These are phyloP conservation scores for Paramecium pentaurelia DNA, from an alignment of 73 alveolate species.

Conservation along the genomic window DNA sequence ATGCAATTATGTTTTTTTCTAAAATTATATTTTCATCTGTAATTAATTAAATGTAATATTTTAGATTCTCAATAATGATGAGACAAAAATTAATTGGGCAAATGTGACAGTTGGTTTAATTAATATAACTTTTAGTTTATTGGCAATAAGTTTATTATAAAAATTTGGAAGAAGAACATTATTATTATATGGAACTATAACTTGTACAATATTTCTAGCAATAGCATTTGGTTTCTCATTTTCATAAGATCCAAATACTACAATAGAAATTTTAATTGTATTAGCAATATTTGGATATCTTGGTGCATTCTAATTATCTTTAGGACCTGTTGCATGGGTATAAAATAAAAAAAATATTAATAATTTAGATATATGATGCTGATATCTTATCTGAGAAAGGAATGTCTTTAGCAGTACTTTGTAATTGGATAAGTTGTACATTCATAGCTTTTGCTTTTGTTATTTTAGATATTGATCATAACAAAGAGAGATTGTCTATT, in stretches of 20 bases:
- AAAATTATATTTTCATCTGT: not conserved
- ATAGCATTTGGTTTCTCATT: not conserved
- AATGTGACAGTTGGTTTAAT: not conserved
- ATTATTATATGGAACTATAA: not conserved
- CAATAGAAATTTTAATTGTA: not conserved
- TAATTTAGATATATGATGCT: slow-evolving; percentile 26
- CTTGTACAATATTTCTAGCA: not conserved
- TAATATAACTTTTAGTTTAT: not conserved
- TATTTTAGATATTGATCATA: not conserved
- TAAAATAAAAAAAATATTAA: not conserved
- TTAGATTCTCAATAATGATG: not conserved
- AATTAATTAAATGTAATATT: not conserved
- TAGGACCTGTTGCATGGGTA: slow-evolving; percentile 42
- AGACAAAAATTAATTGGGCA: not conserved
- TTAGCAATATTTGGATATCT: not conserved
- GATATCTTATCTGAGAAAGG: slow-evolving; percentile 43
- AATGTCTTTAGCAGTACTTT: slow-evolving; percentile 20
- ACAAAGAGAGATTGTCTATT: not conserved
- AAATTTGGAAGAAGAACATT: not conserved
- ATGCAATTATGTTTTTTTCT: slow-evolving; percentile 29
- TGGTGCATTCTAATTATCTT: not conserved
- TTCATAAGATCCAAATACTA: not conserved
- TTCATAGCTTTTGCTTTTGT: not conserved
- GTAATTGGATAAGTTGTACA: slow-evolving; percentile 54
- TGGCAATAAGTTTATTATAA: not conserved